Base-by-base conservation (phyloP, 2,329 filamentous ascomycete genomes). In the Magnaporthiopsis rhizophila region DNA sequence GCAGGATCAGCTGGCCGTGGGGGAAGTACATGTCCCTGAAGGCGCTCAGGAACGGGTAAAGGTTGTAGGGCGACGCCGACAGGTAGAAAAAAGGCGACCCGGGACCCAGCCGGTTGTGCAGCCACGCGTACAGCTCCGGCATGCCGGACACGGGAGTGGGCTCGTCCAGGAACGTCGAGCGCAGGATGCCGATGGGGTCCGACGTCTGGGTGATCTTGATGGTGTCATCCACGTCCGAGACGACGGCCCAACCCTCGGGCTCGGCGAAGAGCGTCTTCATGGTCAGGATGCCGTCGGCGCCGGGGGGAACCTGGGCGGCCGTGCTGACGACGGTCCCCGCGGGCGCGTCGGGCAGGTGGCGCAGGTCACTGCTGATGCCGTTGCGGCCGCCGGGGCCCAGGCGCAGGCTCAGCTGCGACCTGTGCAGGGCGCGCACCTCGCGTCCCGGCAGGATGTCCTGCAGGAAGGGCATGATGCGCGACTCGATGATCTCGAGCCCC, bases 211-310 rank as follows among this genome's bases (percentile, higher is more conserved):
- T 97, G 69, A 93, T 80, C 76, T 98, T 97, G 80, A 98, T 96
- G 0, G 93, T 97, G 76, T 98, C 94, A 72, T 98, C 95, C 69
- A 98, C 86, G 71, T 98, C 94, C 56, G 90, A 94, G 67, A 97
- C 87, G 15, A 98, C 78, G 15, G 86, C 86, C 92, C 92, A 97
- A 9, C 94, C 93, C 61, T 89, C 86, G 0, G 89, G 85, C 24
- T 86, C 87, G 0, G 90, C 90, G 71, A 90, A 92, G 24, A 87
- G 83, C 0, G 91, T 63, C 66, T 84, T 83, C 81, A 90, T 87
- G 57, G 86, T 77, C 15, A 85, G 72, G 58, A 85, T 71, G 0
- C 88, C 86, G 58, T 81, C 79, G 1, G 82, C 76, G 1, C 83
- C 82, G 26, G 74, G 68, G 0, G 84, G 81, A 5, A 86, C 81